Conservation (phyloP, 2,329 filamentous ascomycete genomes). For the Trichoderma guizhouense region DNA sequence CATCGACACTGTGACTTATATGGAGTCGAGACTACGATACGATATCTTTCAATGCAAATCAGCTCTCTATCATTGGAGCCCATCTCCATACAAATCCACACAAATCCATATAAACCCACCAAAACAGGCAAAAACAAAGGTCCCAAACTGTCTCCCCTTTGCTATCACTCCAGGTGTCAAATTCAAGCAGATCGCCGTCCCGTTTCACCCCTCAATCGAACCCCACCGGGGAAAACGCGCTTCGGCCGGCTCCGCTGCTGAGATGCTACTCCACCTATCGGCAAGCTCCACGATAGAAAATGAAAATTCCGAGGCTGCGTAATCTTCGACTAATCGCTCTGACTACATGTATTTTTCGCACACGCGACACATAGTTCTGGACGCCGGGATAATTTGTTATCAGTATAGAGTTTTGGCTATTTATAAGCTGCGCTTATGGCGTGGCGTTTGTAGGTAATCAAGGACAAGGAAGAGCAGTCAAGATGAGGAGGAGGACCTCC, state of each 20-base stretch:
- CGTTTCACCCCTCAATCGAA: neutral
- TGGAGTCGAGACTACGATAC: neutral
- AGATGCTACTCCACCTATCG: constrained; percentile 27
- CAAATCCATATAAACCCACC: neutral
- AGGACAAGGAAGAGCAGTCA: neutral
- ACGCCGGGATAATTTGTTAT: neutral
- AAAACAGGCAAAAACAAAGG: neutral
- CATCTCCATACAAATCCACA: neutral
- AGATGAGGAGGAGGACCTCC: neutral
- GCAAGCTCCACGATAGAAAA: constrained; percentile 26
- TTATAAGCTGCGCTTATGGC: neutral
- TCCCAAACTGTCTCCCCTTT: neutral
- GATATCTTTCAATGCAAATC: neutral
- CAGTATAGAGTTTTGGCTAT: neutral
- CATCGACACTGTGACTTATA: neutral
- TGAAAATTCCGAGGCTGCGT: neutral
- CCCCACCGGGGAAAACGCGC: constrained; percentile 29
- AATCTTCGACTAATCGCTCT: neutral
- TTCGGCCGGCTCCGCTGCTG: constrained; percentile 35
- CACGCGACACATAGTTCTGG: neutral
- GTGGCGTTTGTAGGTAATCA: neutral
- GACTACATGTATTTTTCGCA: neutral
- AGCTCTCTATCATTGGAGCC: neutral
- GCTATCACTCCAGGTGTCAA: neutral
- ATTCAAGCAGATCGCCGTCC: neutral